Percentiles rank a stretch among this genome's conserved stretches.
These are phyloP conservation scores for Zymoseptoria ardabiliae DNA, from an alignment of 2,329 filamentous ascomycete genomes.

Conservation along the genomic window DNA sequence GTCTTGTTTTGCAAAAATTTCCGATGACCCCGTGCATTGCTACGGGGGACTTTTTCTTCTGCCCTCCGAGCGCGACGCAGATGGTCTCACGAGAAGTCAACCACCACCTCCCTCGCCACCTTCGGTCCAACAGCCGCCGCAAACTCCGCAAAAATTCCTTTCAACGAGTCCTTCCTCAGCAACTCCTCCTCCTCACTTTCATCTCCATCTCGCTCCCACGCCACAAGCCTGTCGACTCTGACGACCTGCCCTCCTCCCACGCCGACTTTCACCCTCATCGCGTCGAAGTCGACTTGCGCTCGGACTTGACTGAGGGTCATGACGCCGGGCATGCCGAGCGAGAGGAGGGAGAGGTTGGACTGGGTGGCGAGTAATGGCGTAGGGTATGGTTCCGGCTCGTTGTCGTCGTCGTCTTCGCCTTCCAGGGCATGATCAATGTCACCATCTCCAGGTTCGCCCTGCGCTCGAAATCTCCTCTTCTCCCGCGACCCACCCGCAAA, in stretches of 20 bases:
- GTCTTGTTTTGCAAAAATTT: too few species aligned
- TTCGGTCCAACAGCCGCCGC: constrained; percentile 59
- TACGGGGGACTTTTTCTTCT: too few species aligned
- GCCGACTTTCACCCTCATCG: constrained; percentile 48
- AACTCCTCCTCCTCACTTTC: constrained; percentile 20
- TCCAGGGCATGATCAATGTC: background rate
- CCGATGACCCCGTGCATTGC: too few species aligned
- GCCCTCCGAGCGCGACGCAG: background rate
- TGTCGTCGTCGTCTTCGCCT: constrained; percentile 11
- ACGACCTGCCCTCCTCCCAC: background rate
- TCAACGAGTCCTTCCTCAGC: constrained; percentile 34
- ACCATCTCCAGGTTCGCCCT: too few species aligned
- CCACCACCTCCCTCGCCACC: constrained; percentile 48
- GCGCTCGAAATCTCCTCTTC: constrained; percentile 13
- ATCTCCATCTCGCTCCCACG: background rate
- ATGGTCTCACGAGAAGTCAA: constrained; percentile 44
- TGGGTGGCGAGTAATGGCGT: constrained; percentile 23
- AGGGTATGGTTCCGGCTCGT: constrained; percentile 17
- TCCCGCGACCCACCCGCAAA: constrained; percentile 44
- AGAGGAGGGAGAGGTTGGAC: constrained; percentile 47
- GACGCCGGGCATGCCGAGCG: constrained; percentile 60
- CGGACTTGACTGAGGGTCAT: constrained; percentile 48
- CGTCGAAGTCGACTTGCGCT: constrained; percentile 48
- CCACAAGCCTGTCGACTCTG: background rate
- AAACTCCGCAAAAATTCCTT: constrained; percentile 59